Percentiles rank a stretch among this genome's conserved stretches.
Evolutionary conservation across 2,329 filamentous ascomycete species (phyloP).

Genomic region (Neospermospora avenae): DNA sequence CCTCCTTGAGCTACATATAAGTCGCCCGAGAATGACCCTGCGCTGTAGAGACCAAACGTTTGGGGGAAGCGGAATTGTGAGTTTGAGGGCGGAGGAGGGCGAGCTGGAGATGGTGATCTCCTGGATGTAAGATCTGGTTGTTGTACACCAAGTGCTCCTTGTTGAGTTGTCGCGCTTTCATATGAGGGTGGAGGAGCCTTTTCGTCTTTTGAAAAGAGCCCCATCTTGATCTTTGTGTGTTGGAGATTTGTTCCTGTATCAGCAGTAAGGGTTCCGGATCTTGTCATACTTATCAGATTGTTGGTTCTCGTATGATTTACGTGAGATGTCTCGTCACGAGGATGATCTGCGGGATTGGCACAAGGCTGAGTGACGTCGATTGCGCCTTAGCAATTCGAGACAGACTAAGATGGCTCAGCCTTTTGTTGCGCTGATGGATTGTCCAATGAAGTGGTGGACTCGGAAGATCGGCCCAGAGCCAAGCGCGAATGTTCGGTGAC

Average conservation of each 20-base stretch:
- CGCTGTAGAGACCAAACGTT: conserved; percentile 22
- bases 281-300: background rate
- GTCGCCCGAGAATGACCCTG: conserved; percentile 9
- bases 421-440: background rate
- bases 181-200: conserved; percentile 8
- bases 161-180: background rate
- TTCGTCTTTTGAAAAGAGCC: background rate
- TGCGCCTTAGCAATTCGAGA: background rate
- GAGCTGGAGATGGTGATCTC: background rate
- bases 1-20: conserved; percentile 15
- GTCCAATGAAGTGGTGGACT: background rate
- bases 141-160: background rate
- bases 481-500: background rate
- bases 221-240: background rate
- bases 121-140: background rate
- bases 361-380: background rate
- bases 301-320: background rate
- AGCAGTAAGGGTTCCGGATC: too few relatives aligned
- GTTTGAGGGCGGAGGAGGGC: background rate
- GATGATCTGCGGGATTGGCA: background rate
- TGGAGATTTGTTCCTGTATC: background rate
- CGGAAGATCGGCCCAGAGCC: background rate
- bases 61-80: conserved; percentile 14
- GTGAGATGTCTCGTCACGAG: background rate
- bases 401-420: background rate